Evolutionary conservation across 148 eudicot genomes (phyloP).

Genomic region (Amaranthus hypochondriacus): DNA sequence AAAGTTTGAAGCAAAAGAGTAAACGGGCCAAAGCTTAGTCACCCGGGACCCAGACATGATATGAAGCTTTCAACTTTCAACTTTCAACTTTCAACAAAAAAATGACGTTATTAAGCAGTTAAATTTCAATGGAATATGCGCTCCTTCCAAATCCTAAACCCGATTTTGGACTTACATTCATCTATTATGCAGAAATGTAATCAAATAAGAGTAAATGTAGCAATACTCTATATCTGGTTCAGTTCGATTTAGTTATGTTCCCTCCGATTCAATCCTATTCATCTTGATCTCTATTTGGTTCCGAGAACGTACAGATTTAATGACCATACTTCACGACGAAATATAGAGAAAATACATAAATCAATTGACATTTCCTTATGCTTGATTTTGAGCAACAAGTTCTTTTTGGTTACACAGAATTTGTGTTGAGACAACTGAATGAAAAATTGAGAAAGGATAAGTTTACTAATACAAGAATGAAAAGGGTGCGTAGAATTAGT

Average conservation of each 20-base stretch:
- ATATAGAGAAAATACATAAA: not conserved
- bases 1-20: no score
- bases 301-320: no score
- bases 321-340: no score
- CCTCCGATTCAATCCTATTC: no score
- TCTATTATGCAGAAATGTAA: not conserved
- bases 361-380: not conserved
- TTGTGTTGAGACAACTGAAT: not conserved
- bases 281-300: no score
- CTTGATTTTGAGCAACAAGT: no score
- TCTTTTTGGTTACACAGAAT: not conserved
- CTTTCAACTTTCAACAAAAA: not conserved
- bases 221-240: no score
- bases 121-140: not conserved
- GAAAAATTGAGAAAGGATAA: constrained; percentile 1
- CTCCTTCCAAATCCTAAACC: no score
- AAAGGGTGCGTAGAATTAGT: constrained; percentile 4
- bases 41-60: not conserved
- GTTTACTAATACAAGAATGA: constrained; percentile 9
- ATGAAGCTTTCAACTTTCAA: constrained; percentile 3
- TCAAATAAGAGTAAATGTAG: no score
- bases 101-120: constrained; percentile 10
- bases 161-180: not conserved
- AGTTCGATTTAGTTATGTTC: no score
- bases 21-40: no score